Conservation (phyloP, 2,329 filamentous ascomycete genomes). For the Beauveria australis region DNA sequence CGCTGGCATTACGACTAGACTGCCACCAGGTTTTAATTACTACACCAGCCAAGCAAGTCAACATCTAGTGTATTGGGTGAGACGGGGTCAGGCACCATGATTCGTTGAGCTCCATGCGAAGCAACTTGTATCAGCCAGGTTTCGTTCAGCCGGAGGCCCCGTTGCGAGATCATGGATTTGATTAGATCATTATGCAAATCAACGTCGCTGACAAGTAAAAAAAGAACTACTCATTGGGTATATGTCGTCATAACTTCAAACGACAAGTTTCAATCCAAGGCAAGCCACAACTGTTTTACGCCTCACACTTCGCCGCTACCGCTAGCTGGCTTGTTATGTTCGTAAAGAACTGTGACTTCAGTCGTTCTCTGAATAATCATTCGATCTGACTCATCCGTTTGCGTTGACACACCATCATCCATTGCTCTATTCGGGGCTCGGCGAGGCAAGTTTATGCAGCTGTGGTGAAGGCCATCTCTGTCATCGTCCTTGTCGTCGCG, state of each 20-base stretch:
- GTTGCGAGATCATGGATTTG: too few species aligned
- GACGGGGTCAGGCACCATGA: too few species aligned
- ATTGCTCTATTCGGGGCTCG: background rate
- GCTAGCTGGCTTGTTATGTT: background rate
- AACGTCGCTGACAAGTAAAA: background rate
- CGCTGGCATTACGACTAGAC: too few species aligned
- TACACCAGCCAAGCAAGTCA: too few species aligned
- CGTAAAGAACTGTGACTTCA: slow-evolving; percentile 4
- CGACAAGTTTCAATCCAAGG: too few species aligned
- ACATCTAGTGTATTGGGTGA: too few species aligned
- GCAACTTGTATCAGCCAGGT: too few species aligned
- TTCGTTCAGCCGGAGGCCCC: too few species aligned
- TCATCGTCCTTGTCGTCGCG: background rate
- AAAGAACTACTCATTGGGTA: background rate
- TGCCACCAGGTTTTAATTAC: too few species aligned
- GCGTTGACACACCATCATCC: background rate
- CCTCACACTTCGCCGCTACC: background rate
- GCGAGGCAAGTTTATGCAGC: background rate
- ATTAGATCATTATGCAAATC: too few species aligned
- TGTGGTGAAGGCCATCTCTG: background rate
- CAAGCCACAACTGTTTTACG: too few species aligned
- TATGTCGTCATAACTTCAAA: background rate
- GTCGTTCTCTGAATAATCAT: slow-evolving; percentile 10
- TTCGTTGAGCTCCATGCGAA: too few species aligned
- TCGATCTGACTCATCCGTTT: background rate